Conservation (phyloP, 208 protist species). For the Acanthamoeba castellanii region DNA sequence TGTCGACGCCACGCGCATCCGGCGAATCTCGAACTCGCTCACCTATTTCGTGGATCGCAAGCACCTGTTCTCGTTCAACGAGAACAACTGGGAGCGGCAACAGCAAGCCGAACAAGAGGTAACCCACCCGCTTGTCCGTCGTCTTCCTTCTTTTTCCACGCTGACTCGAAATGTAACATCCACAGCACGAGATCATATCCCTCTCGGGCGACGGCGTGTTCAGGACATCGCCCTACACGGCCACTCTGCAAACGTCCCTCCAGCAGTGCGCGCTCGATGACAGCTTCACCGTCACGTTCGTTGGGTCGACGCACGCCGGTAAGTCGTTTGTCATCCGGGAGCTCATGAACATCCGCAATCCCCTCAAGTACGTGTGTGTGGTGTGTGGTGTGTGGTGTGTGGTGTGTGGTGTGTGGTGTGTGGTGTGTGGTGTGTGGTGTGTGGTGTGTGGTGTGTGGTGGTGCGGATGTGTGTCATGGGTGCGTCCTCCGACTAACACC, state of each 20-base stretch:
- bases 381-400: no score
- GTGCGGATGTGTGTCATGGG: no score
- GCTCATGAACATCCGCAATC: slow-evolving; percentile 38
- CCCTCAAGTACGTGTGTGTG: neutral
- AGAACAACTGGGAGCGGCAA: neutral
- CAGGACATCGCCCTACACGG: neutral
- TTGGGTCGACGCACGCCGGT: slow-evolving; percentile 35
- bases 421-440: no score
- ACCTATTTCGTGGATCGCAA: slow-evolving; percentile 20
- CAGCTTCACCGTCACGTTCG: slow-evolving; percentile 60
- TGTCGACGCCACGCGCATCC: neutral
- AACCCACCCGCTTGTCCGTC: neutral
- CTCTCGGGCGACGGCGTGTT: slow-evolving; percentile 18
- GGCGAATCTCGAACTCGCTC: slow-evolving; percentile 32
- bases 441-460: no score
- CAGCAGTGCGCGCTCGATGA: slow-evolving; percentile 56
- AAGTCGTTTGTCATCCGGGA: slow-evolving; percentile 34
- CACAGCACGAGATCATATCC: slow-evolving; percentile 33
- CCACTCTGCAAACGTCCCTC: neutral
- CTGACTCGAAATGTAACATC: neutral
- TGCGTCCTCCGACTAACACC: no score
- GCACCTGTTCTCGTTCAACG: slow-evolving; percentile 7
- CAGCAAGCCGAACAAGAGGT: slow-evolving; percentile 19
- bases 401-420: no score
- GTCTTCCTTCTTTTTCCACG: neutral